Base-by-base conservation (phyloP, 208 protist species). In the Leishmania arabica region DNA sequence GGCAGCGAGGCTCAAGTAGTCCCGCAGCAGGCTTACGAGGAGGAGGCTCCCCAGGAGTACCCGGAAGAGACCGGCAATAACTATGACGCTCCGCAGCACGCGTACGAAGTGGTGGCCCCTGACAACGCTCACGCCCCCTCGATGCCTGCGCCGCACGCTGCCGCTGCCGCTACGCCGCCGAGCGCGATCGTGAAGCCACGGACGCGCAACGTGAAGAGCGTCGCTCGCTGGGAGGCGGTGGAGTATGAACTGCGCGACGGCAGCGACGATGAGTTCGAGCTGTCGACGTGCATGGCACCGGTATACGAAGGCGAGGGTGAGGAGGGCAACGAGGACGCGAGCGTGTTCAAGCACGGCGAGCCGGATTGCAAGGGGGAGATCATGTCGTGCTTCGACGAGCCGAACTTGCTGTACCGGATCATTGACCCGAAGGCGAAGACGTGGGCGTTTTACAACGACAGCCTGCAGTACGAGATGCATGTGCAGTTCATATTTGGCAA, bases 361-460 rank as follows among this genome's bases (percentile, higher is more conserved):
- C 92, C 92, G 31, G 88, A 92, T 47, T 89, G 76, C 78, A 40
- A 88, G 45, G 90, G 90, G 62, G 90, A 93, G 72, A 82, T 89
- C 65, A 84, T 91, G 77, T 92, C 89, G 42, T 96, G 92, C 84
- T 96, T 96, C 83, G 87, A 95, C 60, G 92, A 95, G 75, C 82
- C 88, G n/a, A 92, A 94, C 81, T 71, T 96, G 60, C 83, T 96
- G 66, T 96, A 93, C 83, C 92, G 90, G 45, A 92, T 96, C 82
- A 83, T 89, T 37, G 88, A 95, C 80, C 80, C 72, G 47, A 79
- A 91, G 71, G 84, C 89, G 72, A 93, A 92, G 79, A 91, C 86
- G 19, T 96, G 92, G 91, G 84, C 89, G 72, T 95, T 96, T 74
- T 96, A 96, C 86, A 96, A 96, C 82, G 92, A 96, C 86, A 95